Conservation (phyloP, 1,284 basidiomycete genomes). For the Rhodotorula sp. region DNA sequence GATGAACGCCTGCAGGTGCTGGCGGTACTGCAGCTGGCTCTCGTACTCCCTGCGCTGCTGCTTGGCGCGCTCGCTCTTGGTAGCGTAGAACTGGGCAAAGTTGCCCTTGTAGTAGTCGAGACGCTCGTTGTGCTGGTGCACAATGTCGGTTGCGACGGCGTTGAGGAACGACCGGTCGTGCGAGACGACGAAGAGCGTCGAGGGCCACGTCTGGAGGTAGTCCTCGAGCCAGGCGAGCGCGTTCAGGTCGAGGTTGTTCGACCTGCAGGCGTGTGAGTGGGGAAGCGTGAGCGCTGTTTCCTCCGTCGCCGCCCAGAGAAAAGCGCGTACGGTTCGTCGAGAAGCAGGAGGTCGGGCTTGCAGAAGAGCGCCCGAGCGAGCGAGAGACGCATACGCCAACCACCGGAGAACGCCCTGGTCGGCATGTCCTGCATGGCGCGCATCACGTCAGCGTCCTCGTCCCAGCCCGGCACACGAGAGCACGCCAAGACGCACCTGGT, state of each 20-base stretch:
- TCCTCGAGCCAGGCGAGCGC: slow-evolving; percentile 66
- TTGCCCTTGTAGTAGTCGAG: slow-evolving; percentile 78
- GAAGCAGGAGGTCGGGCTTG: slow-evolving; percentile 70
- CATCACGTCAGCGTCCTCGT: not conserved
- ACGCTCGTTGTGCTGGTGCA: slow-evolving; percentile 92
- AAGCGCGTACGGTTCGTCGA: slow-evolving; percentile 65
- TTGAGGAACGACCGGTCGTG: slow-evolving; percentile 99
- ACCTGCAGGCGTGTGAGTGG: slow-evolving; percentile 59
- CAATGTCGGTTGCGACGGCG: slow-evolving; percentile 65
- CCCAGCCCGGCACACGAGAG: not conserved
- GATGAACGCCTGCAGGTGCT: slow-evolving; percentile 95
- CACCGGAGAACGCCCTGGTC: slow-evolving; percentile 85
- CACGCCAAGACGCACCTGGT: slow-evolving; percentile 66
- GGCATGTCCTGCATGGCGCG: slow-evolving; percentile 37
- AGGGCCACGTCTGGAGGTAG: slow-evolving; percentile 94
- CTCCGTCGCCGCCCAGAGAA: too few relatives aligned
- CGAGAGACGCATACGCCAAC: slow-evolving; percentile 71
- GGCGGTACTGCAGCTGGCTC: slow-evolving; percentile 89
- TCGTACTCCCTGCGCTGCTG: slow-evolving; percentile 84
- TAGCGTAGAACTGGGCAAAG: slow-evolving; percentile 98
- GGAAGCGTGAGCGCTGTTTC: too few relatives aligned
- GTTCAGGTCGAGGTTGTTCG: slow-evolving; percentile 83
- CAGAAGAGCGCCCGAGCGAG: slow-evolving; percentile 77
- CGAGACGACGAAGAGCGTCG: slow-evolving; percentile 93
- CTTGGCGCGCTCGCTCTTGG: slow-evolving; percentile 89